These are phyloP conservation scores for Teunomyces lycoperdinae DNA, from an alignment of 805 yeast species.

Conservation along the genomic window DNA sequence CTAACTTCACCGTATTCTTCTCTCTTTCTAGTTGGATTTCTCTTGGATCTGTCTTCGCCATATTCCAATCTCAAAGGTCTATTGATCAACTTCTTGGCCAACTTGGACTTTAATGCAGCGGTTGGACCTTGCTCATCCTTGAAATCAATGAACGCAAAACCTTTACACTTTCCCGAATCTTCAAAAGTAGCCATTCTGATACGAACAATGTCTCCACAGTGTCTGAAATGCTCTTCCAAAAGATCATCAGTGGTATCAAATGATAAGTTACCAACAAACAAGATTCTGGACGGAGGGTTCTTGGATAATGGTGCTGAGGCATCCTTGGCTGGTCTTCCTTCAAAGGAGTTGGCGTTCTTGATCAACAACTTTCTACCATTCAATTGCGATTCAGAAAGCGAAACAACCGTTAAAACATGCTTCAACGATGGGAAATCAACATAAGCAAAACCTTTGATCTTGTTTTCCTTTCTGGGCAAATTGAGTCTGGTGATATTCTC, in stretches of 20 bases:
- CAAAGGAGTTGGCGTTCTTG: constrained; percentile 75
- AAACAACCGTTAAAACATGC: constrained; percentile 61
- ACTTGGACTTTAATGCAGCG: constrained; percentile 70
- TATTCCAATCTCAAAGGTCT: constrained; percentile 82
- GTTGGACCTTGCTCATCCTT: constrained; percentile 78
- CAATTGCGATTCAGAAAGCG: constrained; percentile 65
- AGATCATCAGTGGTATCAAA: constrained; percentile 86
- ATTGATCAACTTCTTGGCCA: constrained; percentile 63
- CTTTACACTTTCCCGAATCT: constrained; percentile 94
- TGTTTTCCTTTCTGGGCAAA: constrained; percentile 70
- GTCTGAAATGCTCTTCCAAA: constrained; percentile 78
- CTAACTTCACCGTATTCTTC: constrained; percentile 14
- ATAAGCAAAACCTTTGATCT: constrained; percentile 85
- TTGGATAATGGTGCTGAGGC: constrained; percentile 46
- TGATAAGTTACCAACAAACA: constrained; percentile 90
- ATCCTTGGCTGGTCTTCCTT: constrained; percentile 75
- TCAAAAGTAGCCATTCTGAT: constrained; percentile 98
- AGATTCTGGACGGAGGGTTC: constrained; percentile 84
- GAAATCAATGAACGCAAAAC: constrained; percentile 91
- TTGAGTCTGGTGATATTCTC: constrained; percentile 71
- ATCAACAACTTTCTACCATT: constrained; percentile 86
- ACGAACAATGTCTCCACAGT: constrained; percentile 81
- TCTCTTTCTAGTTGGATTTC: constrained; percentile 45
- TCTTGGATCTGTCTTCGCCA: constrained; percentile 91
- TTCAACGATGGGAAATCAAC: constrained; percentile 67